These are phyloP conservation scores for Boletus subcaerulescens DNA, from an alignment of 768 basidiomycete genomes.

Conservation along the genomic window DNA sequence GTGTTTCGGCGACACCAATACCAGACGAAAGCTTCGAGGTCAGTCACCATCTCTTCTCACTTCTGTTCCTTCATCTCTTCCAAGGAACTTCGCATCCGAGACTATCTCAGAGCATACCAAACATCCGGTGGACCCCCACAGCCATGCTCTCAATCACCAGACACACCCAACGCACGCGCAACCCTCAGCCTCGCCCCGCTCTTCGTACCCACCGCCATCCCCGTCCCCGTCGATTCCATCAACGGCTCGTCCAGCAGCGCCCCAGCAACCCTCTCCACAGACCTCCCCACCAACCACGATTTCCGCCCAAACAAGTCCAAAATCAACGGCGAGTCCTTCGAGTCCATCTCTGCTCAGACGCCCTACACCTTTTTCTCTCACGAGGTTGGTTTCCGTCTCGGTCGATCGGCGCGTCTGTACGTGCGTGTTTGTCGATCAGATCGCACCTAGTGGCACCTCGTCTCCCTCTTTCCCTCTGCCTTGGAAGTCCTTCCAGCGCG, in stretches of 20 bases:
- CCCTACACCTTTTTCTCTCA: conserved; percentile 36
- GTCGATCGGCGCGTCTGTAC: background rate
- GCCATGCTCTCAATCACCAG: conserved; percentile 48
- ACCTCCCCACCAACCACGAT: conserved; percentile 21
- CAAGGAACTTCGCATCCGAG: conserved; percentile 54
- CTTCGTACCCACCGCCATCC: conserved; percentile 43
- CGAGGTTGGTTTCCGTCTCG: conserved; percentile 37
- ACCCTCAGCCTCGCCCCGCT: conserved; percentile 48
- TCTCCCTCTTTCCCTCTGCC: background rate
- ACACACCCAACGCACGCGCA: conserved; percentile 40
- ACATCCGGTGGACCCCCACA: conserved; percentile 46
- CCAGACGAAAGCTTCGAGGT: conserved; percentile 31
- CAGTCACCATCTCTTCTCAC: background rate
- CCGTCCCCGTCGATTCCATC: conserved; percentile 5
- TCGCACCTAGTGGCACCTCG: background rate
- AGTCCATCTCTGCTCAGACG: conserved; percentile 39
- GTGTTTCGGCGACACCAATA: conserved; percentile 7
- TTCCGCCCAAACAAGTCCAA: conserved; percentile 26
- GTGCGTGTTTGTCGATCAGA: too few species aligned
- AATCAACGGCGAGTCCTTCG: conserved; percentile 26
- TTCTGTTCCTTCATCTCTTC: background rate
- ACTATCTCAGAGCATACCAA: conserved; percentile 51
- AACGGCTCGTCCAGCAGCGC: background rate
- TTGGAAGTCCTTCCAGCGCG: background rate
- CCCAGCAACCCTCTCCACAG: conserved; percentile 8